phyloP scores from a whole-genome alignment of 371 early-diverging fungal species.

The Zychaea mexicana region DNA sequence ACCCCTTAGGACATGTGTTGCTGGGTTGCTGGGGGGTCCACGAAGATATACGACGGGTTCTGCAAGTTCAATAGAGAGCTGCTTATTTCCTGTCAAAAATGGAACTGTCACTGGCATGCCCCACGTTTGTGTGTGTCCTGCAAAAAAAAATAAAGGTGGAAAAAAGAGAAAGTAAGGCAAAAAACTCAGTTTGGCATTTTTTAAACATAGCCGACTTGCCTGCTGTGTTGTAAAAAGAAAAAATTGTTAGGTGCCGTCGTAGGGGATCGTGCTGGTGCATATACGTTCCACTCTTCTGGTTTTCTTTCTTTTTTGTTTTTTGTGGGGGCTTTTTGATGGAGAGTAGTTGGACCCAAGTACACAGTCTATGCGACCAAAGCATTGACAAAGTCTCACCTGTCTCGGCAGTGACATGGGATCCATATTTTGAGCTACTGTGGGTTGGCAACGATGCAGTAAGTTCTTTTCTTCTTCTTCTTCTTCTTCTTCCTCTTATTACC shows the following conservation, averaged over 20 bases:
- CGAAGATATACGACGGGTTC: slow-evolving; percentile 49
- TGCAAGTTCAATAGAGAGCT: slow-evolving; percentile 48
- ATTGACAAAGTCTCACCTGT: slow-evolving; percentile 52
- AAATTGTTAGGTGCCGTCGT: no score
- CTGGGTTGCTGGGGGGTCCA: slow-evolving; percentile 30
- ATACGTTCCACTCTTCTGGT: not conserved
- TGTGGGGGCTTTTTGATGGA: slow-evolving; percentile 29
- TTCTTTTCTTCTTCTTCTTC: slow-evolving; percentile 19
- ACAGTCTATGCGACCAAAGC: slow-evolving; percentile 42
- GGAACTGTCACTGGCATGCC: slow-evolving; percentile 33
- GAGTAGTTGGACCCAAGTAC: slow-evolving; percentile 50
- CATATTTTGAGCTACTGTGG: slow-evolving; percentile 81
- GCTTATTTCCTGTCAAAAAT: slow-evolving; percentile 41
- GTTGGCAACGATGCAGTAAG: slow-evolving; percentile 75
- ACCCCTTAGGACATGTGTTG: slow-evolving; percentile 42
- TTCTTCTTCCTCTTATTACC: slow-evolving; percentile 41
- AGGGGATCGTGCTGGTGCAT: not conserved
- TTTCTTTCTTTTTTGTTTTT: not conserved
- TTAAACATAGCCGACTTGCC: not conserved
- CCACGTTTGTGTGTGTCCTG: not conserved
- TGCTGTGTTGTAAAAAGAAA: no score
- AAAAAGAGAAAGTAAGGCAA: not conserved
- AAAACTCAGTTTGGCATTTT: not conserved
- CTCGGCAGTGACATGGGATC: slow-evolving; percentile 69
- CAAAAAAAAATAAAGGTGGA: no score